Conservation (phyloP, 2,329 filamentous ascomycete genomes). For the Ceratocystis huliohia region DNA sequence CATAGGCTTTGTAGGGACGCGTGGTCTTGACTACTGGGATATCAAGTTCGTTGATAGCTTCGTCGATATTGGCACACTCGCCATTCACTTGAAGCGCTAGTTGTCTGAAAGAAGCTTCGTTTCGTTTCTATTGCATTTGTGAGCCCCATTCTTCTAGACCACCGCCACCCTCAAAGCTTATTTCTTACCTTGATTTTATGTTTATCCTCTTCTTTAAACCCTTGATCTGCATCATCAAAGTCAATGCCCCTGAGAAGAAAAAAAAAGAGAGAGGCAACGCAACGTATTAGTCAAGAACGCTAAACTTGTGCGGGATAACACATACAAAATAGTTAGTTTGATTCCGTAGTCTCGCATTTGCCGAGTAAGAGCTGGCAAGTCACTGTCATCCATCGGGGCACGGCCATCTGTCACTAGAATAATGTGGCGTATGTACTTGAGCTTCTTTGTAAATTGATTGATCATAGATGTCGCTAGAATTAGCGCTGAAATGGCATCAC, state of each 20-base stretch:
- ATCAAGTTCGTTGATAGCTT: constrained; percentile 69
- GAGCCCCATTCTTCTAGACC: background rate
- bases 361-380: constrained; percentile 52
- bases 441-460: constrained; percentile 59
- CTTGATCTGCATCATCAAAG: constrained; percentile 82
- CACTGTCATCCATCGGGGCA: constrained; percentile 50
- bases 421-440: constrained; percentile 71
- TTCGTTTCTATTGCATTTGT: constrained; percentile 34
- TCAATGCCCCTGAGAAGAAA: constrained; percentile 57
- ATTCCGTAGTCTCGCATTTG: constrained; percentile 69
- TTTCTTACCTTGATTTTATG: constrained; percentile 56
- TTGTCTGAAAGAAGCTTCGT: constrained; percentile 59
- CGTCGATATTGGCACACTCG: constrained; percentile 68
- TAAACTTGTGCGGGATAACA: constrained; percentile 21
- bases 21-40: constrained; percentile 63
- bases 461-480: constrained; percentile 85
- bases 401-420: constrained; percentile 74
- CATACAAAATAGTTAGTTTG: constrained; percentile 65
- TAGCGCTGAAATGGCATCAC: constrained; percentile 79
- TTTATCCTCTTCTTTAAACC: constrained; percentile 87
- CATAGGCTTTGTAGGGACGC: constrained; percentile 67
- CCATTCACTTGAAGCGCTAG: constrained; percentile 55
- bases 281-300: background rate
- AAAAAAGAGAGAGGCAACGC: too few species aligned
- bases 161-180: constrained; percentile 25